Evolutionary conservation across 1,139 yeast genomes (phyloP), one percentile per base, ranked within the genome.

Genomic region (Blastobotrys malaysiensis): DNA sequence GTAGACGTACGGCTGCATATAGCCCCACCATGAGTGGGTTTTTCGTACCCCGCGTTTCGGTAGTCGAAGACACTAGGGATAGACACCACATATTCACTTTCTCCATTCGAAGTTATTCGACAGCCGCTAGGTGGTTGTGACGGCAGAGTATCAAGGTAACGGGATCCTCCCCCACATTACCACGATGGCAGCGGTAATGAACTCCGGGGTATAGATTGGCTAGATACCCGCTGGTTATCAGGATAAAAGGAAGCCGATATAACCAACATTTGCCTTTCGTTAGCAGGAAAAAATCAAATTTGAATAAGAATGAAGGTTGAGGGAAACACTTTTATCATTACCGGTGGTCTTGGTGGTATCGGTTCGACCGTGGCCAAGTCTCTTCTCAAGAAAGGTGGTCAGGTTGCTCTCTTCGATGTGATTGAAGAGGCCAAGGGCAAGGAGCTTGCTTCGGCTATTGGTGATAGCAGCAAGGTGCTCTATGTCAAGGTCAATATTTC

Each of bases 341-440:
- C 58, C 22, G 58, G 58, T 5, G 58, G 58, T 3, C 50, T 56
- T n/a, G 57, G 57, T 13, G 58, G 58, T 6, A 55, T 55, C 24
- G 58, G 58, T 11, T 43, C 43, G 2, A 52, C 31, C 5, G 48
- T 55, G 11, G 55, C 55, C 27, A 43, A 43, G 43, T 45, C 26
- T 19, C 26, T 55, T n/a, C 20, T 51, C 20, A 26, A 18, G 19
- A 46, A 31, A 2, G 56, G 56, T 9, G 52, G 49, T 14, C 51
- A 52, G 16, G 53, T 49, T 2, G 58, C 55, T 5, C 20, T 55
- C 4, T 55, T 51, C 21, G 58, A 55, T 24, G 39, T 51, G n/a
- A 26, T 51, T 11, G 51, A 46, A 14, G 16, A 39, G n/a, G 26
- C 47, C 11, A 22, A 19, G 9, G 39, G 39, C 39, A 31, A 31